These are phyloP conservation scores for Vicia villosa DNA, from an alignment of 306 rosid genomes.

Conservation along the genomic window DNA sequence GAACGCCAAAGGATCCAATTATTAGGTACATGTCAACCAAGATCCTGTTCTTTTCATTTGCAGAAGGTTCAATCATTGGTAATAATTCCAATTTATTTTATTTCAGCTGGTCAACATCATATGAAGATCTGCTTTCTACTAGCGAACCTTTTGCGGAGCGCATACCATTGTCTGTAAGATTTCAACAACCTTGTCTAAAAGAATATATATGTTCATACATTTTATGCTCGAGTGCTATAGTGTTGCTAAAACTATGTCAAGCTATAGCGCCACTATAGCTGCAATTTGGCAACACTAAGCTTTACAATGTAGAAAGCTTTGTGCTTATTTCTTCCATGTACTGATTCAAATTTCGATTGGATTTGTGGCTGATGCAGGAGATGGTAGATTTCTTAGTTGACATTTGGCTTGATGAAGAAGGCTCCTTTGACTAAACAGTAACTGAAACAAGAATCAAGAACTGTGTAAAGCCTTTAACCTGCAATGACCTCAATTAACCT, in stretches of 20 bases:
- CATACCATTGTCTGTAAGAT: slow-evolving; percentile 80
- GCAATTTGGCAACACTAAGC: neutral
- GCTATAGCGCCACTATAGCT: no score
- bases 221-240: no score
- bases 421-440: slow-evolving; percentile 61
- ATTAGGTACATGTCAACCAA: slow-evolving; percentile 61
- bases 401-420: slow-evolving; percentile 90
- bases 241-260: no score
- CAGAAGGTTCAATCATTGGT: slow-evolving; percentile 18
- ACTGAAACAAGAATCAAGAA: slow-evolving; percentile 37
- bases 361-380: slow-evolving; percentile 64
- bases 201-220: slow-evolving; percentile 21
- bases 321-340: slow-evolving; percentile 21
- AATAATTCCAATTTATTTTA: slow-evolving; percentile 16
- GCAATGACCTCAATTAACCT: slow-evolving; percentile 40
- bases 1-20: slow-evolving; percentile 66
- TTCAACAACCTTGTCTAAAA: slow-evolving; percentile 67
- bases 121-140: slow-evolving; percentile 78
- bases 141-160: slow-evolving; percentile 77
- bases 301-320: neutral
- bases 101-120: slow-evolving; percentile 94
- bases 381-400: slow-evolving; percentile 98
- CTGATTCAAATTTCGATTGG: slow-evolving; percentile 41
- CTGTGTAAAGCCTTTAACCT: slow-evolving; percentile 36
- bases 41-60: neutral